Base-by-base conservation (phyloP, 352 stramenopile species). In the Pythium brassicae region DNA sequence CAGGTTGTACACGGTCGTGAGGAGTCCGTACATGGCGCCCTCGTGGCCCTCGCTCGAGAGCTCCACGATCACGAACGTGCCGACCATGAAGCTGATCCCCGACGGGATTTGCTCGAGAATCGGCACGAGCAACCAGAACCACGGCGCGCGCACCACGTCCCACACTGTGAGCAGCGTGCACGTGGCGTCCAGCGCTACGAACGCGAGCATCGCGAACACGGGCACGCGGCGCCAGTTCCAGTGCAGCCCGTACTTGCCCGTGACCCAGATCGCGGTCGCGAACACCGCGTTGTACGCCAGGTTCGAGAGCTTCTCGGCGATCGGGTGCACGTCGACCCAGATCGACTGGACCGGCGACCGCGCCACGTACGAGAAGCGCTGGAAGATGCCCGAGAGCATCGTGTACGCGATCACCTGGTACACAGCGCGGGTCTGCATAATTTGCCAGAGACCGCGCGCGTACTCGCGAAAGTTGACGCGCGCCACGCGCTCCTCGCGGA, bases 161-260 rank as follows among this genome's bases (percentile, higher is more conserved):
- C 74, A 87, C 2, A 71, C 63, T 0, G 66, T 77, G 14, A 85
- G 49, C 63, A 87, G 78, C 1, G 71, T 84, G 62, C 81, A 74
- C 51, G 79, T 63, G 0, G 45, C 63, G 51, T 87, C 77, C 29
- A 66, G 47, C 15, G 53, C 32, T n/a, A 66, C 55, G 19, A 50
- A 50, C 9, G 53, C 25, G 20, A 58, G 7, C 19, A 81, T 65
- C 2, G 61, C 68, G 15, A 81, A 60, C 27, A 66, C 72, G 26
- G 81, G 79, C 32, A 72, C 76, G 19, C 47, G 60, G 1, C 74
- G 74, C 77, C 77, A 87, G 67, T 85, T 83, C 77, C 77, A 87
- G 49, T 72, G 40, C 2, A 84, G 57, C 6, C 77, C 77, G 22
- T 10, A 71, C 39, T 75, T 80, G 34, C 71, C 69, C 9, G 68